phyloP scores from a whole-genome alignment of 495 filamentous ascomycete species.

The Copromyces sp. region DNA sequence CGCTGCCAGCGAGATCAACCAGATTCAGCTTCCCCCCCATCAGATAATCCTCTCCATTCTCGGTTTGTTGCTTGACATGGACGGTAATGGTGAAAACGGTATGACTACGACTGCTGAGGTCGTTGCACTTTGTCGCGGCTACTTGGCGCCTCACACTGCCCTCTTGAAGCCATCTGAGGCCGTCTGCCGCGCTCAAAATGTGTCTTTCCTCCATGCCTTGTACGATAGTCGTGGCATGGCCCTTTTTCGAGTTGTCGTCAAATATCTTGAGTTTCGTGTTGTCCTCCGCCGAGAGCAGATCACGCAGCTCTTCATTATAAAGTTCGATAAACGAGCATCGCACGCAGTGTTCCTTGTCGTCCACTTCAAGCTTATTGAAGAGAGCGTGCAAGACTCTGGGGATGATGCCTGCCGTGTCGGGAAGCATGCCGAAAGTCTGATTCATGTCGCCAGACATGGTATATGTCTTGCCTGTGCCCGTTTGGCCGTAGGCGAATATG shows the following conservation, averaged over 20 bases:
- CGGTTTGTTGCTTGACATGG: slow-evolving; percentile 67
- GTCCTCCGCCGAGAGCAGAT: slow-evolving; percentile 75
- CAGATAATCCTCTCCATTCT: slow-evolving; percentile 79
- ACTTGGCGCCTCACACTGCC: slow-evolving; percentile 92
- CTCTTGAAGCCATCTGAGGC: slow-evolving; percentile 77
- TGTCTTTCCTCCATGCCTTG: slow-evolving; percentile 97
- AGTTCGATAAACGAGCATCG: slow-evolving; percentile 98
- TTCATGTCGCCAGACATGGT: slow-evolving; percentile 98
- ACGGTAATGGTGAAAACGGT: slow-evolving; percentile 94
- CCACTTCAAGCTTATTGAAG: slow-evolving; percentile 68
- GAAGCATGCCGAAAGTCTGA: slow-evolving; percentile 70
- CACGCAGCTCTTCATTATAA: slow-evolving; percentile 93
- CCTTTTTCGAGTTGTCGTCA: slow-evolving; percentile 79
- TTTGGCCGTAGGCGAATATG: slow-evolving; percentile 97
- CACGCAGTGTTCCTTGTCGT: slow-evolving; percentile 76
- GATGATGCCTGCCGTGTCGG: slow-evolving; percentile 89
- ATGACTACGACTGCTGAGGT: slow-evolving; percentile 89
- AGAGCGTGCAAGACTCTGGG: slow-evolving; percentile 78
- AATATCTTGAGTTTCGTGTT: slow-evolving; percentile 84
- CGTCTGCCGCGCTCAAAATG: slow-evolving; percentile 73
- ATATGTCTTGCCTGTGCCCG: slow-evolving; percentile 96
- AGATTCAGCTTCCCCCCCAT: slow-evolving; percentile 90
- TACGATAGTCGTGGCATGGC: slow-evolving; percentile 67
- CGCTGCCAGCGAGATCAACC: slow-evolving; percentile 91
- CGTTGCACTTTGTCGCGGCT: slow-evolving; percentile 96